Percentiles rank a stretch among this genome's conserved stretches.
Evolutionary conservation across 495 filamentous ascomycete genomes (phyloP).

Genomic region (Daldinia bambusicola): DNA sequence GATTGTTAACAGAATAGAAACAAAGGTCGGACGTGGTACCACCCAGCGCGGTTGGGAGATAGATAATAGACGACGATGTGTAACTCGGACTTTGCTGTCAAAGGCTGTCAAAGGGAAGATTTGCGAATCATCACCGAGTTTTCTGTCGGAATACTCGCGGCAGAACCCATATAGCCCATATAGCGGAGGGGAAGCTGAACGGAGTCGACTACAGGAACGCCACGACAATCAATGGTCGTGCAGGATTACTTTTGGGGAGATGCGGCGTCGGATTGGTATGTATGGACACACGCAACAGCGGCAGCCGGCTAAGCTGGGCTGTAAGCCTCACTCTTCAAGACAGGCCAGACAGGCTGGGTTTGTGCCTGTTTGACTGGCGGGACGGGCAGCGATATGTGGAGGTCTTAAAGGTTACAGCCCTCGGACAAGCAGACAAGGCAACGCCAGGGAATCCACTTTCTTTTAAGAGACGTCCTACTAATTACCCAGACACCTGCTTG

Average conservation of each 20-base stretch:
- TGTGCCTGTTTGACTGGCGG: conserved; percentile 27
- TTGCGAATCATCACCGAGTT: conserved; percentile 39
- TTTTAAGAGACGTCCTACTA: conserved; percentile 24
- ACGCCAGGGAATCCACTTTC: conserved; percentile 35
- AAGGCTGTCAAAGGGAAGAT: conserved; percentile 35
- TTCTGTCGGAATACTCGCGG: conserved; percentile 24
- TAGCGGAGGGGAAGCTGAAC: conserved; percentile 19
- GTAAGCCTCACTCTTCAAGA: conserved; percentile 42
- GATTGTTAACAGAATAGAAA: conserved; percentile 9
- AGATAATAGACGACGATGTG: conserved; percentile 19
- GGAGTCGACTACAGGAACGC: conserved; percentile 38
- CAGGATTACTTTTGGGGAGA: conserved; percentile 37
- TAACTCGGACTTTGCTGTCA: conserved; percentile 38
- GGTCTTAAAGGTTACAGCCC: conserved; percentile 38
- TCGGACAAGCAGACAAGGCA: conserved; percentile 29
- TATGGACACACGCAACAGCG: conserved; percentile 38
- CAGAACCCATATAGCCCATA: conserved; percentile 16
- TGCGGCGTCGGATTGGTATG: conserved; percentile 34
- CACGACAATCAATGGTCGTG: conserved; percentile 42
- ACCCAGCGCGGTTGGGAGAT: conserved; percentile 25
- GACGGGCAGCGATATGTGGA: conserved; percentile 40
- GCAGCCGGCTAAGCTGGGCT: conserved; percentile 42
- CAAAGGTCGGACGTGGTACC: conserved; percentile 39
- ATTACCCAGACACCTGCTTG: conserved; percentile 36
- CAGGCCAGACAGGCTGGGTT: conserved; percentile 33